A percentile compares a stretch with the other conserved stretches of the same genome.
phyloP scores from a whole-genome alignment of 2,329 filamentous ascomycete species.

The Penicillium frequentans region DNA sequence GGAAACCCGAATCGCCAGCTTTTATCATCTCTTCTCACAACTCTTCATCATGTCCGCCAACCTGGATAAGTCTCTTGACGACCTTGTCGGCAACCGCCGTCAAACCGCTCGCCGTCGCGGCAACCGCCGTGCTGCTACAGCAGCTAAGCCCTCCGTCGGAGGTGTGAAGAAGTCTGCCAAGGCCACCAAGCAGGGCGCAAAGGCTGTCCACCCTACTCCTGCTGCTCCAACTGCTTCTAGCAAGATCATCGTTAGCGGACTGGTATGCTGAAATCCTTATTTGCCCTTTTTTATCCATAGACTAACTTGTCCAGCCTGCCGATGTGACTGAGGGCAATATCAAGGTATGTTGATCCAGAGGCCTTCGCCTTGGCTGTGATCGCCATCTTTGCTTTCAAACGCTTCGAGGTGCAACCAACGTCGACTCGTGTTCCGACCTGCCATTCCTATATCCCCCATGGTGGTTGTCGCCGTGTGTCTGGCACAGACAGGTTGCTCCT shows the following conservation, averaged over 20 bases:
- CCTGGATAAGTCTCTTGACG: conserved; percentile 94
- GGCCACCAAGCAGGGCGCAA: conserved; percentile 42
- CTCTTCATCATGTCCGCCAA: conserved; percentile 77
- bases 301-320: conserved; percentile 71
- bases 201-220: conserved; percentile 64
- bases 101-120: conserved; percentile 52
- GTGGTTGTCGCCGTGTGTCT: conserved; percentile 26
- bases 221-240: conserved; percentile 68
- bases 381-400: conserved; percentile 56
- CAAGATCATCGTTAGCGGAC: conserved; percentile 98
- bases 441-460: conserved; percentile 23
- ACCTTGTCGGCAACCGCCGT: conserved; percentile 82
- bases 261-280: conserved; percentile 65
- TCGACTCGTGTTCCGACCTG: conserved; percentile 31
- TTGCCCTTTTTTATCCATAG: conserved; percentile 13
- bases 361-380: conserved; percentile 70
- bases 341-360: conserved; percentile 99
- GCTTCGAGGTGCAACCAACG: conserved; percentile 40
- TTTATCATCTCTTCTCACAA: conserved; percentile 8
- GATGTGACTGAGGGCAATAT: conserved; percentile 97
- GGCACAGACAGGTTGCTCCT: conserved; percentile 39
- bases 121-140: conserved; percentile 45
- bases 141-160: conserved; percentile 65
- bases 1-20: conserved; percentile 16
- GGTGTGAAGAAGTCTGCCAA: conserved; percentile 79